phyloP scores from a whole-genome alignment of 192 early-diverging fungal genomes.

The Backusella mclennaniae region DNA sequence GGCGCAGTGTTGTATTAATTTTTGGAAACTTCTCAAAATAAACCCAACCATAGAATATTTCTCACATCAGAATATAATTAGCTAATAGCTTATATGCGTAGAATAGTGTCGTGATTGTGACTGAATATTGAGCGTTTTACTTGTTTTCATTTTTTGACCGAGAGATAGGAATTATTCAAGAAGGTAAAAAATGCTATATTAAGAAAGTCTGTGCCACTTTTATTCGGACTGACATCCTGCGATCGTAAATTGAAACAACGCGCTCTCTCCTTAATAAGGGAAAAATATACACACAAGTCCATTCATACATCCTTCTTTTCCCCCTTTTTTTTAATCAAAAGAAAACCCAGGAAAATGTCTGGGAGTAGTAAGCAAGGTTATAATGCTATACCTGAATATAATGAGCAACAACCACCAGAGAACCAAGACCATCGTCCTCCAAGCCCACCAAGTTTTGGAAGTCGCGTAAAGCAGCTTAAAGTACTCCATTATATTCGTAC shows the following conservation, averaged over 20 bases:
- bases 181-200: conserved; percentile 1
- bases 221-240: neutral
- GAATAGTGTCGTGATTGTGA: neutral
- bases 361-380: neutral
- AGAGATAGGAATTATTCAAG: neutral
- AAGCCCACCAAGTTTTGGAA: neutral
- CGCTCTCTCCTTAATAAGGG: neutral
- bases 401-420: neutral
- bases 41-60: neutral
- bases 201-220: neutral
- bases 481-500: neutral
- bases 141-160: neutral
- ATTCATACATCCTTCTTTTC: neutral
- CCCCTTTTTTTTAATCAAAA: neutral
- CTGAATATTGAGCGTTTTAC: neutral
- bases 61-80: neutral
- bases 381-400: neutral
- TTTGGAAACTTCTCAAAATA: neutral
- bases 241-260: neutral
- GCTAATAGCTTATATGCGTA: neutral
- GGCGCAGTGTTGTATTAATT: neutral
- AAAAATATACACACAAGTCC: neutral
- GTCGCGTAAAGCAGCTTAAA: neutral
- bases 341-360: neutral
- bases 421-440: neutral